Evolutionary conservation across 2,329 filamentous ascomycete species (phyloP).

Genomic region (Didymella lethalis): DNA sequence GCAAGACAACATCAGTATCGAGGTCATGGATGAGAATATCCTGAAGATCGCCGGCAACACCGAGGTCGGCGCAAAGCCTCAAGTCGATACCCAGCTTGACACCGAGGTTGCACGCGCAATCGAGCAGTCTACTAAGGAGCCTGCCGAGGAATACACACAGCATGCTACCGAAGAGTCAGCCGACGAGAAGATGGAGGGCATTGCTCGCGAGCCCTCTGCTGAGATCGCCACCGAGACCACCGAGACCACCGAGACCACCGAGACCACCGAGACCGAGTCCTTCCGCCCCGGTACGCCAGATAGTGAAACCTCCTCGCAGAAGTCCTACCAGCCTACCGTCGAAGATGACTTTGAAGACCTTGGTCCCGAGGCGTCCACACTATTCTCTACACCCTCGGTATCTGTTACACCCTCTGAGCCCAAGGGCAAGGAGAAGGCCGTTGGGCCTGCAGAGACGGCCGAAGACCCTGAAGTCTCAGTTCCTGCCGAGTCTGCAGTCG

Average conservation of each 20-base stretch:
- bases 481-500: conserved; percentile 26
- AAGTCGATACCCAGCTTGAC: conserved; percentile 21
- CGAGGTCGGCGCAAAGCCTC: conserved; percentile 27
- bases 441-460: conserved; percentile 25
- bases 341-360: conserved; percentile 51
- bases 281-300: conserved; percentile 28
- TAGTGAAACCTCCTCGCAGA: conserved; percentile 43
- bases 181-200: conserved; percentile 29
- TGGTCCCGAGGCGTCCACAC: conserved; percentile 40
- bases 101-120: conserved; percentile 1
- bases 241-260: conserved; percentile 4
- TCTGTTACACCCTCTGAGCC: conserved; percentile 26
- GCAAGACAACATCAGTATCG: conserved; percentile 48
- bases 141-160: neutral
- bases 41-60: conserved; percentile 46
- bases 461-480: conserved; percentile 16
- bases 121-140: conserved; percentile 2
- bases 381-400: conserved; percentile 32
- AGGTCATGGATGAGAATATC: conserved; percentile 46
- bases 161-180: conserved; percentile 8
- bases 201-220: conserved; percentile 32
- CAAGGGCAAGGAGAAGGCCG: conserved; percentile 41
- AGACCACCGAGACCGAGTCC: conserved; percentile 17
- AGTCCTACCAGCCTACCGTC: conserved; percentile 48
- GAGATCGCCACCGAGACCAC: conserved; percentile 11